Percentiles rank a stretch among this genome's conserved stretches.
phyloP scores from a whole-genome alignment of 495 filamentous ascomycete species.

The Chaetomium tenue region DNA sequence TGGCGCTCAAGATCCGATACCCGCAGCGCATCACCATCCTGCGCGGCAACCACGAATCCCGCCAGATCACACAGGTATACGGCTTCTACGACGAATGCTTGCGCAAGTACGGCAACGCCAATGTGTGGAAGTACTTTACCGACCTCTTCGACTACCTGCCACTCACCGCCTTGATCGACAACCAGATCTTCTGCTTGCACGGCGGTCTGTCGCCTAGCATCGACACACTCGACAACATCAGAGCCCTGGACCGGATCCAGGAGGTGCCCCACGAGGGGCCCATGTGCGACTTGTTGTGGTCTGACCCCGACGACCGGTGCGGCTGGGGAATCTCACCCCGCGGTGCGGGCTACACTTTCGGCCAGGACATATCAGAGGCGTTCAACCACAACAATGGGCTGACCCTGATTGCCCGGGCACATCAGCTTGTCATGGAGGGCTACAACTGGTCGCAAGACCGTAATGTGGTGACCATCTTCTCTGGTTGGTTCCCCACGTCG shows the following conservation, averaged over 20 bases:
- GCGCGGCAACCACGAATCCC: conserved; percentile 94
- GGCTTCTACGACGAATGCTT: conserved; percentile 98
- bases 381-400: conserved; percentile 99
- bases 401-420: conserved; percentile 89
- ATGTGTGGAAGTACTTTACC: conserved; percentile 99
- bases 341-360: conserved; percentile 97
- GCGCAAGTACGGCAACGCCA: conserved; percentile 96
- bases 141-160: conserved; percentile 99
- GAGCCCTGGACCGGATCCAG: conserved; percentile 92
- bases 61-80: conserved; percentile 96
- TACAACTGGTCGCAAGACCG: conserved; percentile 98
- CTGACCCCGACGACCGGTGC: conserved; percentile 95
- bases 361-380: conserved; percentile 98
- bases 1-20: conserved; percentile 94
- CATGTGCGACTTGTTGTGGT: conserved; percentile 98
- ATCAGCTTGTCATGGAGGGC: conserved; percentile 97
- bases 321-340: conserved; percentile 97
- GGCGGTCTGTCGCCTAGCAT: conserved; percentile 94
- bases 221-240: conserved; percentile 97
- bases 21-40: conserved; percentile 95
- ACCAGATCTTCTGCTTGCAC: conserved; percentile 99
- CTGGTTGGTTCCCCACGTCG: conserved; percentile 57
- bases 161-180: conserved; percentile 96
- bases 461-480: conserved; percentile 98
- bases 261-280: conserved; percentile 98